Evolutionary conservation across 495 filamentous ascomycete genomes (phyloP).

Genomic region (Penicillium subrubescens): DNA sequence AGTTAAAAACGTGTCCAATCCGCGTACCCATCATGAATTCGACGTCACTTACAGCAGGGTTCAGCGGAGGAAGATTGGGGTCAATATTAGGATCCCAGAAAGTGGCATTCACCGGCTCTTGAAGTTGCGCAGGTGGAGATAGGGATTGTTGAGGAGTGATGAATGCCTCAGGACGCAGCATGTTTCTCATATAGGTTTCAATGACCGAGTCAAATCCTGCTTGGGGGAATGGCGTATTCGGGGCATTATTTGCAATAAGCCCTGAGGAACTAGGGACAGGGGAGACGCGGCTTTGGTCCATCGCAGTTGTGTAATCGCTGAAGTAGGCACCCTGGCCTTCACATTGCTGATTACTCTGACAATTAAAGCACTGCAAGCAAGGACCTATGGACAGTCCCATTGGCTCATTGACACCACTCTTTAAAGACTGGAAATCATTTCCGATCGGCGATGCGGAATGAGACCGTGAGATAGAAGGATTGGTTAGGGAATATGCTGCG

Average conservation of each 20-base stretch:
- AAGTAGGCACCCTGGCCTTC: background rate
- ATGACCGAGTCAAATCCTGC: slow-evolving; percentile 1
- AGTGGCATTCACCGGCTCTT: background rate
- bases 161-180: slow-evolving; percentile 19
- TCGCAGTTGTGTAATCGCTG: slow-evolving; percentile 2
- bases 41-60: slow-evolving; percentile 6
- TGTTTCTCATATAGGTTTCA: slow-evolving; percentile 13
- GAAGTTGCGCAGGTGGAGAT: background rate
- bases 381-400: background rate
- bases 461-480: background rate
- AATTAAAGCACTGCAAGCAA: slow-evolving; percentile 6
- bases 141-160: slow-evolving; percentile 1
- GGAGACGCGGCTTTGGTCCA: background rate
- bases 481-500: background rate
- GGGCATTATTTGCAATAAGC: slow-evolving; percentile 2
- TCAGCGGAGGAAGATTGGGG: slow-evolving; percentile 5
- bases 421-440: background rate
- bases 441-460: background rate
- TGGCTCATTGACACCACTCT: background rate
- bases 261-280: background rate
- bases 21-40: background rate
- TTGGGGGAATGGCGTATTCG: background rate
- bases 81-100: slow-evolving; percentile 19
- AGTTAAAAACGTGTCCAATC: background rate
- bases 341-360: background rate